Base-by-base conservation (phyloP, 1,139 yeast genomes). In the Debaryomyces sp. region DNA sequence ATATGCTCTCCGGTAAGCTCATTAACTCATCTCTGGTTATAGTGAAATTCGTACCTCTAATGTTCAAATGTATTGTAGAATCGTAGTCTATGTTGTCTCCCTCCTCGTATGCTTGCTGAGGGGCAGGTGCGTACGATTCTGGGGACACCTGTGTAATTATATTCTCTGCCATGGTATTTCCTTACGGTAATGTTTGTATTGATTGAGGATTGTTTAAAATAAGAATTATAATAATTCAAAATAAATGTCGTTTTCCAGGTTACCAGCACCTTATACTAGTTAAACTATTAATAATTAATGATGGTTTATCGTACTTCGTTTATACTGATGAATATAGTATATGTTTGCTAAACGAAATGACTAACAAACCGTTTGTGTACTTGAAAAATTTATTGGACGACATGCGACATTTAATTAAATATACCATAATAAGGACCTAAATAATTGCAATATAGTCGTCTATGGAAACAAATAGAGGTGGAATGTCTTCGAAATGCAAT, bases 1-100 rank as follows among this genome's bases (percentile, higher is more conserved):
- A 73, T 29, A 95, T 85, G 54, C 94, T 84, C 66, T 95, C 98
- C 1, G 99, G 98, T 46, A 94, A 73, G 49, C 92, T 84, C 87
- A 91, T 85, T 56, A 94, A 78, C 64, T 90, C 97, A 57, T 90
- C 96, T 54, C 97, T 77, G 2, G 96, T 84, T 44, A 94, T 85
- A 48, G 84, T 80, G 65, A 86, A 89, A 51, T 70, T 64, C 15
- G 65, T 68, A 12, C 89, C 95, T 45, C 95, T 75, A 48, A 86
- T 78, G 61, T 84, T 82, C 67, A 87, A 77, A 56, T 77, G 80
- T 52, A 89, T 87, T 55, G 81, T 79, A 18, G 88, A 81, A 63
- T 82, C 82, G 63, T 77, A 78, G 58, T 84, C 89, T 37, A 78
- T 77, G 38, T 67, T 70, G 39, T 68, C 67, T 26, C 66, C 54